phyloP scores from a whole-genome alignment of 768 basidiomycete species.

The Russula emetica region DNA sequence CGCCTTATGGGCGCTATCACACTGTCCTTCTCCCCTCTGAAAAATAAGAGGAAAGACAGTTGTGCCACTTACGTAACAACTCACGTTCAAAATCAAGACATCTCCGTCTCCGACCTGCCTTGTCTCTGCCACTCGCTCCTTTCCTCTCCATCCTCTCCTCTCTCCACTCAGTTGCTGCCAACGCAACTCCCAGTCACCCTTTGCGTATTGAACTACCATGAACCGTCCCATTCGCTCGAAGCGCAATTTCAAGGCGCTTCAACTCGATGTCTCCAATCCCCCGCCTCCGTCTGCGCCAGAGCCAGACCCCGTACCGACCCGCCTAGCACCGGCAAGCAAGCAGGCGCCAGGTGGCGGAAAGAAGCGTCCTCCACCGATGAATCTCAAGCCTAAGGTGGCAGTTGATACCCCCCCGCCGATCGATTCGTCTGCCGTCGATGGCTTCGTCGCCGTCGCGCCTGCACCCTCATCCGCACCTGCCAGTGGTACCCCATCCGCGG shows the following conservation, averaged over 20 bases:
- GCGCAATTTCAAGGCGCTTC: slow-evolving; percentile 84
- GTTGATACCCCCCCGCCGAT: slow-evolving; percentile 26
- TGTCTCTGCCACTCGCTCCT: not conserved
- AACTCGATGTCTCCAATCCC: slow-evolving; percentile 55
- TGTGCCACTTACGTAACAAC: slow-evolving; percentile 6
- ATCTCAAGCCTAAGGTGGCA: slow-evolving; percentile 67
- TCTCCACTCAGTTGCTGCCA: not conserved
- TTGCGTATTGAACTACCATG: slow-evolving; percentile 32
- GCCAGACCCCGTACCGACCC: slow-evolving; percentile 36
- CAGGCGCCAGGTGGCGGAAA: slow-evolving; percentile 45
- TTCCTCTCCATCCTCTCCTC: not conserved
- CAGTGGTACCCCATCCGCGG: slow-evolving; percentile 44
- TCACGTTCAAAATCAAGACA: slow-evolving; percentile 22
- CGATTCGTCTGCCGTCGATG: slow-evolving; percentile 38
- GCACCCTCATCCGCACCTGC: slow-evolving; percentile 51
- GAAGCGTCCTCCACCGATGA: slow-evolving; percentile 81
- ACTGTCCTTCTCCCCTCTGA: too few species aligned
- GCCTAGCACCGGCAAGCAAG: slow-evolving; percentile 35
- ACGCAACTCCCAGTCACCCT: not conserved
- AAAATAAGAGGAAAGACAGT: not conserved
- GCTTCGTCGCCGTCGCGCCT: slow-evolving; percentile 46
- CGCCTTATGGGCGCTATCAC: too few species aligned
- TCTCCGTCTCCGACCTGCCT: slow-evolving; percentile 5
- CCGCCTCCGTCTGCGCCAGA: slow-evolving; percentile 40
- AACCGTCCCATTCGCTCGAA: slow-evolving; percentile 77